Evolutionary conservation across 2,329 filamentous ascomycete species (phyloP).

Genomic region (Cadophora luteo-olivacea): DNA sequence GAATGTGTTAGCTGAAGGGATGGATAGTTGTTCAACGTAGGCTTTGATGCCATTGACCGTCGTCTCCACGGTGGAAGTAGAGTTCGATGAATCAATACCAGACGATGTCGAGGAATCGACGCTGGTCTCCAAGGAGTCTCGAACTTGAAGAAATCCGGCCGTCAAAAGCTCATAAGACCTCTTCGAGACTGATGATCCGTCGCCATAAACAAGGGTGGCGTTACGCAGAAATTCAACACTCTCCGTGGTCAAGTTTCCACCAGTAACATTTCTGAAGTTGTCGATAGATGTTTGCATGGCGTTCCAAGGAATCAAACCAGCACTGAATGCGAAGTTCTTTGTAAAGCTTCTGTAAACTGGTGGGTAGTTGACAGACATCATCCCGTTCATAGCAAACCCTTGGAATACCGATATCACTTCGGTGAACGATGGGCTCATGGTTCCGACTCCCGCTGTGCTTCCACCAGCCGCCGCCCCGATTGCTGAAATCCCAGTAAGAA

Average conservation of each 20-base stretch:
- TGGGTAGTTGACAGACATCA: constrained; percentile 91
- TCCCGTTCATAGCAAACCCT: constrained; percentile 92
- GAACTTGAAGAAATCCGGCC: constrained; percentile 57
- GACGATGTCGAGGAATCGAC: constrained; percentile 48
- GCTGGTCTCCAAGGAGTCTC: constrained; percentile 58
- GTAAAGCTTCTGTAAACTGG: constrained; percentile 86
- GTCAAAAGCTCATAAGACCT: constrained; percentile 56
- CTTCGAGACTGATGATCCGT: constrained; percentile 63
- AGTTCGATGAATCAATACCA: constrained; percentile 30
- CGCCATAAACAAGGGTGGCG: constrained; percentile 74
- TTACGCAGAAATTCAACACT: constrained; percentile 79
- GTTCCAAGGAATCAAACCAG: constrained; percentile 83
- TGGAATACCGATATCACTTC: constrained; percentile 93
- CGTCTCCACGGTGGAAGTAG: constrained; percentile 48
- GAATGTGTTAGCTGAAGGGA: constrained; percentile 90
- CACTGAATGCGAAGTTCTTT: constrained; percentile 93
- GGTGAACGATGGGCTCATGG: constrained; percentile 81
- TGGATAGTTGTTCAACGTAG: constrained; percentile 82
- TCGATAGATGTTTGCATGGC: constrained; percentile 83
- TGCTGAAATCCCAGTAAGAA: constrained; percentile 75
- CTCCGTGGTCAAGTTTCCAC: constrained; percentile 84
- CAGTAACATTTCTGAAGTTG: constrained; percentile 78
- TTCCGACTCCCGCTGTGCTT: constrained; percentile 61
- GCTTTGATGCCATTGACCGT: constrained; percentile 79
- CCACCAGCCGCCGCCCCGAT: constrained; percentile 62